phyloP scores from a whole-genome alignment of 2,329 filamentous ascomycete genomes.

The Paracoccidioides brasiliensis region DNA sequence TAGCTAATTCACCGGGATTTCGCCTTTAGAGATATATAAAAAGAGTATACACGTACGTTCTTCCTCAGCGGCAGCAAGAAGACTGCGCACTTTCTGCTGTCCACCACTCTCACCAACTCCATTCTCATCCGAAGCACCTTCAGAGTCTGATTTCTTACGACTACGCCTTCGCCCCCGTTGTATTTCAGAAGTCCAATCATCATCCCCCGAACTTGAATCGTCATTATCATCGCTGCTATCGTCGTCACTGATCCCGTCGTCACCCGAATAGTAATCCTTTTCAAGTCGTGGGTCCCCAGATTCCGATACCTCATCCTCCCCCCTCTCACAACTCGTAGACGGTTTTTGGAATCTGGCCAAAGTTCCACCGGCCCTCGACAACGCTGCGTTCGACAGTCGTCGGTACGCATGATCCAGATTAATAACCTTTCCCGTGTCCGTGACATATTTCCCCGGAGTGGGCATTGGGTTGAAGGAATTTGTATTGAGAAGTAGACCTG shows the following conservation, averaged over 20 bases:
- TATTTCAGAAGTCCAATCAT: constrained; percentile 36
- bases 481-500: constrained; percentile 34
- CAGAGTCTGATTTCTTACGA: constrained; percentile 13
- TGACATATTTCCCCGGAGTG: constrained; percentile 34
- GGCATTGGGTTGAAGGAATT: constrained; percentile 35
- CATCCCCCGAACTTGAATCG: constrained; percentile 49
- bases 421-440: constrained; percentile 49
- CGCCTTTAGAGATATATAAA: constrained; percentile 5
- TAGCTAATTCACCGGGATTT: not conserved
- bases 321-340: constrained; percentile 20
- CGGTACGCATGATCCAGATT: constrained; percentile 60
- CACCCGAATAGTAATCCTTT: constrained; percentile 59
- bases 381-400: constrained; percentile 56
- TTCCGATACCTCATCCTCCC: constrained; percentile 30
- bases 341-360: constrained; percentile 50
- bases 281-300: constrained; percentile 46
- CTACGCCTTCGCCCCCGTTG: constrained; percentile 28
- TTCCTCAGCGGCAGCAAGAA: constrained; percentile 64
- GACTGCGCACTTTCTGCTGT: constrained; percentile 40
- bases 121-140: constrained; percentile 7
- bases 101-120: constrained; percentile 17
- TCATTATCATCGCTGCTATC: constrained; percentile 25
- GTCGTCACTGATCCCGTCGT: constrained; percentile 42
- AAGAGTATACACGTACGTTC: constrained; percentile 47
- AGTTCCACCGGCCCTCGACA: constrained; percentile 50